These are phyloP conservation scores for Hygrocybe punicea DNA, from an alignment of 768 basidiomycete genomes.

Conservation along the genomic window DNA sequence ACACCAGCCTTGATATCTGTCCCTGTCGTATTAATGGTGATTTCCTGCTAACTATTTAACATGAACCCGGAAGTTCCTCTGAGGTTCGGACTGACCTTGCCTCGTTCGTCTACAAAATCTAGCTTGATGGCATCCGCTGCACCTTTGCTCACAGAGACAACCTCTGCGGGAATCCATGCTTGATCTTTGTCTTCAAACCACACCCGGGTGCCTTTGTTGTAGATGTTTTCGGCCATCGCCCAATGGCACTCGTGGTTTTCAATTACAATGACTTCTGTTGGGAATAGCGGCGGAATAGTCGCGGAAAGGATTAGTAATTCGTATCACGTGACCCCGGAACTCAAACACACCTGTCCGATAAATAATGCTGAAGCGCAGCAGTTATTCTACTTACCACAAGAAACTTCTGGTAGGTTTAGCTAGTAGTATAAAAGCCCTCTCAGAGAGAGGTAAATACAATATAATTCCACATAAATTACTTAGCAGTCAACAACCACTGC, in stretches of 20 bases:
- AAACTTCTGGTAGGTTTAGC: too few relatives aligned
- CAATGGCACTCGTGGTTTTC: neutral
- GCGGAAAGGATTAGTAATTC: too few relatives aligned
- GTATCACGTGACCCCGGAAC: too few relatives aligned
- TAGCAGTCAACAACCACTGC: too few relatives aligned
- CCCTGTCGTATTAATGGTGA: constrained; percentile 69
- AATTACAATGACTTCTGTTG: too few relatives aligned
- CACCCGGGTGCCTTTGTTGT: constrained; percentile 84
- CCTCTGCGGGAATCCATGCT: constrained; percentile 91
- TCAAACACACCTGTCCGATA: too few relatives aligned
- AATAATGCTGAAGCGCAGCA: too few relatives aligned
- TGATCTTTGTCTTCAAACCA: constrained; percentile 95
- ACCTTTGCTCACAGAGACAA: constrained; percentile 59
- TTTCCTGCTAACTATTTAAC: constrained; percentile 53
- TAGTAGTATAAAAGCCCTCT: too few relatives aligned
- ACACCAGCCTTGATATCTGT: constrained; percentile 78
- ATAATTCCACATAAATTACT: too few relatives aligned
- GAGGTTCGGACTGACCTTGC: constrained; percentile 58
- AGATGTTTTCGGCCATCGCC: constrained; percentile 84
- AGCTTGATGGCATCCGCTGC: constrained; percentile 77
- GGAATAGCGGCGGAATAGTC: too few relatives aligned
- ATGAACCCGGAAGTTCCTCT: constrained; percentile 8
- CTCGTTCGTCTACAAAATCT: constrained; percentile 84
- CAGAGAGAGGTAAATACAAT: too few relatives aligned
- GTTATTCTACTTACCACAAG: too few relatives aligned